Evolutionary conservation across 306 rosid genomes (phyloP).

Genomic region (Quercus cerris): DNA sequence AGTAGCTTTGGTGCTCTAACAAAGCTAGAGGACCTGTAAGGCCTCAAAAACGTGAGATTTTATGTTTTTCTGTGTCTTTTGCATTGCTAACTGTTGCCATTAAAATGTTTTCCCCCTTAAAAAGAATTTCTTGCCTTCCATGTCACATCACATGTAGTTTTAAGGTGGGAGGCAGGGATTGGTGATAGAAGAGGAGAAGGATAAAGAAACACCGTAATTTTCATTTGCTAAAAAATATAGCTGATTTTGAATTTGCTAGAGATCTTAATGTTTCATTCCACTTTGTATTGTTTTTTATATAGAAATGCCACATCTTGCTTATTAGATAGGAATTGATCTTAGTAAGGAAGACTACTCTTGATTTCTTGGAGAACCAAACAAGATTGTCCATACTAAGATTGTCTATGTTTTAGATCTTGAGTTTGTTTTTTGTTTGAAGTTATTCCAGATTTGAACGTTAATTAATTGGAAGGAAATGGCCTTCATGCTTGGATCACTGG

Average conservation of each 20-base stretch:
- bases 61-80: neutral
- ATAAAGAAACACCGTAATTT: neutral
- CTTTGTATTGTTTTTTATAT: neutral
- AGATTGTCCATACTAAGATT: constrained; percentile 28
- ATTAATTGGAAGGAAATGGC: no score
- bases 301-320: neutral
- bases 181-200: neutral
- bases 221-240: neutral
- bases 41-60: neutral
- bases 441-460: no score
- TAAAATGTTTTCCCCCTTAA: neutral
- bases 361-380: constrained; percentile 26
- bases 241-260: neutral
- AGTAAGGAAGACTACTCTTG: constrained; percentile 26
- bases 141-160: neutral
- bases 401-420: neutral
- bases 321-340: constrained; percentile 25
- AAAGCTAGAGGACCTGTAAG: constrained; percentile 33
- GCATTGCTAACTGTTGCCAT: neutral
- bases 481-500: no score
- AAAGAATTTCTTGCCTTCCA: neutral
- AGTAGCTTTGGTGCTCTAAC: constrained; percentile 27
- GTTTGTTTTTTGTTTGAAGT: neutral
- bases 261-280: no score
- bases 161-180: neutral